phyloP scores from a whole-genome alignment of 306 rosid species.

The Aeschynomene evenia region DNA sequence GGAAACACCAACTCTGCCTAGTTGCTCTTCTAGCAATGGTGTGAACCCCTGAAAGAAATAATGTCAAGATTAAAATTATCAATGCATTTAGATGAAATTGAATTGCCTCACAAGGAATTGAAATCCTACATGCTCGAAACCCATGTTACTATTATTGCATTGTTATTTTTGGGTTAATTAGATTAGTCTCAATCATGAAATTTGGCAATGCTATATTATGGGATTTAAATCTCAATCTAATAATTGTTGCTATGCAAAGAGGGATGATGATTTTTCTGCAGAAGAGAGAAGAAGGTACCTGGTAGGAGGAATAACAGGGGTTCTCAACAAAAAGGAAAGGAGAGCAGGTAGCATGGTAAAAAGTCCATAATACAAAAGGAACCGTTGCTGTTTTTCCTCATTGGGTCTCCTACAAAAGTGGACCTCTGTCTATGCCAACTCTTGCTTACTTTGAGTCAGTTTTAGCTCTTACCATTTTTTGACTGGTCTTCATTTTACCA shows the following conservation, averaged over 20 bases:
- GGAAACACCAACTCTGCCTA: conserved; percentile 48
- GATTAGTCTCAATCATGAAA: conserved; percentile 1
- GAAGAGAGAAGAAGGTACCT: conserved; percentile 47
- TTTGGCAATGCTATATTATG: conserved; percentile 1
- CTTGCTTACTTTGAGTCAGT: conserved; percentile 54
- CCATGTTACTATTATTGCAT: neutral
- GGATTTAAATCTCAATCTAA: neutral
- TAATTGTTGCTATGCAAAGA: neutral
- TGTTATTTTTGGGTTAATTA: neutral
- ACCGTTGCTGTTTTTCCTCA: conserved; percentile 44
- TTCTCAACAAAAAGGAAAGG: conserved; percentile 51
- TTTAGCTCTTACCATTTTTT: conserved; percentile 51
- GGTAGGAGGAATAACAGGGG: conserved; percentile 39
- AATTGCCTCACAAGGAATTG: neutral
- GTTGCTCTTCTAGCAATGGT: conserved; percentile 36
- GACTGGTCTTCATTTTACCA: conserved; percentile 22
- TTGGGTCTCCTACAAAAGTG: conserved; percentile 66
- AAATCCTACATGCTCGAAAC: conserved; percentile 5
- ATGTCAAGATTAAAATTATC: neutral
- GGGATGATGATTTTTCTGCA: neutral
- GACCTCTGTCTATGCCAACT: conserved; percentile 40
- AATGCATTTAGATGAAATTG: conserved; percentile 8
- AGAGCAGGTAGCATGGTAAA: conserved; percentile 25
- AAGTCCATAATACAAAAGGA: conserved; percentile 30
- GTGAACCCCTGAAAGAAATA: conserved; percentile 41